These are phyloP conservation scores for Neurospora sp. DNA, from an alignment of 495 filamentous ascomycete species.

Conservation along the genomic window DNA sequence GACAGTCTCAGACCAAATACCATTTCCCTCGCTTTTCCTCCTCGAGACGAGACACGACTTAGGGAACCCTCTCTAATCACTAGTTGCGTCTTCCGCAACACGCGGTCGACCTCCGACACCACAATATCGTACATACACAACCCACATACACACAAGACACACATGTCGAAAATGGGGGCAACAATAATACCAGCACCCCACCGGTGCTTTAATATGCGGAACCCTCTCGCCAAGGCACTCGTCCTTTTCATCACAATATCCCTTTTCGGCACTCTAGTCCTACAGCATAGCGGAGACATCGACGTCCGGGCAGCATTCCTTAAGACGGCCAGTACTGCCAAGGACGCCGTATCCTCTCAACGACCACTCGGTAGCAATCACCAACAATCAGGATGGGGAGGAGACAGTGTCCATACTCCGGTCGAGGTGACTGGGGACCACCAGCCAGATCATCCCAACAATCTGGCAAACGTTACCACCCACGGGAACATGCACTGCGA, in stretches of 20 bases:
- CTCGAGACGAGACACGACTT: neutral
- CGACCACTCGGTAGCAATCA: conserved; percentile 15
- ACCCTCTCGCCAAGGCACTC: conserved; percentile 31
- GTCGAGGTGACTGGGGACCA: neutral
- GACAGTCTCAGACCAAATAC: neutral
- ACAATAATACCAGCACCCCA: conserved; percentile 25
- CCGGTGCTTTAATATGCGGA: conserved; percentile 34
- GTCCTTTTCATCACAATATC: conserved; percentile 27
- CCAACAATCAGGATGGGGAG: conserved; percentile 1
- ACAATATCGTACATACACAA: neutral
- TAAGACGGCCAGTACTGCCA: conserved; percentile 26
- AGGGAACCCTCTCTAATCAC: neutral
- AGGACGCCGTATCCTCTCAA: conserved; percentile 23
- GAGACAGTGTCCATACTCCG: neutral
- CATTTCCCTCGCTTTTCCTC: neutral
- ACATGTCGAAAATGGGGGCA: conserved; percentile 24
- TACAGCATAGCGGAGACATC: conserved; percentile 25
- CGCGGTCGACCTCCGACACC: neutral
- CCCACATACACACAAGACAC: neutral
- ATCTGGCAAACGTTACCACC: conserved; percentile 6
- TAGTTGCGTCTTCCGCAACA: neutral
- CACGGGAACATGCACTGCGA: conserved; percentile 30
- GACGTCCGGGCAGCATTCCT: conserved; percentile 29
- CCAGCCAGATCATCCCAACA: conserved; percentile 8
- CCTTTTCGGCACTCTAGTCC: conserved; percentile 22